Evolutionary conservation across 441 rosid genomes (phyloP).

Genomic region (Arabidopsis lyrata): DNA sequence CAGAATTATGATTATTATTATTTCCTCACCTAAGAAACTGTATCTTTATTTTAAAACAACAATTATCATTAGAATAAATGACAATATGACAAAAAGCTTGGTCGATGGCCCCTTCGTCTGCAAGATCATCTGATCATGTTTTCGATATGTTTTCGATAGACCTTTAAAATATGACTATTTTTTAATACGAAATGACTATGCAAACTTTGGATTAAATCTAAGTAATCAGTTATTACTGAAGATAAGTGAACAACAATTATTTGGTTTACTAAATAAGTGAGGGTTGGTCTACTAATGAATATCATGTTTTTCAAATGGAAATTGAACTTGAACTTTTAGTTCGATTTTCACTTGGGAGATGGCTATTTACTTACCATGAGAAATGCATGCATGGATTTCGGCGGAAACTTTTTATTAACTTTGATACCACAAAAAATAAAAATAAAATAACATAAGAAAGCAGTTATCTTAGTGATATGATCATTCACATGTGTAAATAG

Average conservation of each 20-base stretch:
- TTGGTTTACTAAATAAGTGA: not conserved
- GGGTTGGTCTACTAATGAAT: too few species aligned
- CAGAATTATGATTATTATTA: conserved; percentile 8
- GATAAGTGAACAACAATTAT: not conserved
- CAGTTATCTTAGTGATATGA: not conserved
- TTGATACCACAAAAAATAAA: too few species aligned
- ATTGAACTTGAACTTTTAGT: too few species aligned
- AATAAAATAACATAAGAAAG: too few species aligned
- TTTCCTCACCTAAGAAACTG: not conserved
- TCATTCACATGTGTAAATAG: not conserved
- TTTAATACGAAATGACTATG: not conserved
- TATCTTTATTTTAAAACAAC: not conserved
- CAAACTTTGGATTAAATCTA: not conserved
- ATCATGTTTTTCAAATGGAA: too few species aligned
- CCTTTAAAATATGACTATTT: not conserved
- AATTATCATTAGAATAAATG: not conserved
- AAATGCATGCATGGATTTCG: too few species aligned
- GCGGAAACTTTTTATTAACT: too few species aligned
- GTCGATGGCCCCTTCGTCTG: not conserved
- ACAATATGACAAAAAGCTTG: not conserved
- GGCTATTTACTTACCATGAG: too few species aligned
- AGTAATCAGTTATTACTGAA: not conserved
- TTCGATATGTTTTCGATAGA: not conserved
- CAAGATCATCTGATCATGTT: not conserved
- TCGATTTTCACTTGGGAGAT: too few species aligned